These are phyloP conservation scores for Trametes maxima DNA, from an alignment of 768 basidiomycete genomes.

Conservation along the genomic window DNA sequence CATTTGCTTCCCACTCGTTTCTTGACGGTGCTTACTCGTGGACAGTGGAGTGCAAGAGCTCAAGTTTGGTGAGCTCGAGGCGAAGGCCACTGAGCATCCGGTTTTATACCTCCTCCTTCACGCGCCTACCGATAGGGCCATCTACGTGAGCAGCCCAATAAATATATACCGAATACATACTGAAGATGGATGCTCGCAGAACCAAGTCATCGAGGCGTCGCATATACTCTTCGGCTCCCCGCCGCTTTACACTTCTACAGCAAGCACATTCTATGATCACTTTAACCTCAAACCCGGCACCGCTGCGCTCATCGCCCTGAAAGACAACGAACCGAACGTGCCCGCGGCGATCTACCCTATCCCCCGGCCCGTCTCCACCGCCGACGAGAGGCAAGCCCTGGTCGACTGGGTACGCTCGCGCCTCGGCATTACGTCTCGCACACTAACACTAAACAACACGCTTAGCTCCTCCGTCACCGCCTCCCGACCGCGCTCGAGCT, in stretches of 20 bases:
- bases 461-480: constrained; percentile 48
- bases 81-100: constrained; percentile 45
- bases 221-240: constrained; percentile 52
- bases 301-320: constrained; percentile 64
- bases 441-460: neutral
- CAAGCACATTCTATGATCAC: constrained; percentile 36
- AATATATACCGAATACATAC: neutral
- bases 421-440: neutral
- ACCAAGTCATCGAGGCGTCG: constrained; percentile 57
- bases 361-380: constrained; percentile 6
- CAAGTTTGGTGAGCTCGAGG: constrained; percentile 45
- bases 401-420: constrained; percentile 26
- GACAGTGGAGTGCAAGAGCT: constrained; percentile 44
- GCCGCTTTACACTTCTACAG: constrained; percentile 47
- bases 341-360: constrained; percentile 49
- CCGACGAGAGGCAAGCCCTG: constrained; percentile 14
- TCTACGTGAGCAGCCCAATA: constrained; percentile 35
- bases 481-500: constrained; percentile 78
- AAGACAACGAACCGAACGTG: constrained; percentile 52
- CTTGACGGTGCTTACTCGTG: neutral
- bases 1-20: constrained; percentile 10
- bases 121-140: constrained; percentile 33
- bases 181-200: constrained; percentile 35
- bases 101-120: constrained; percentile 66
- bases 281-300: constrained; percentile 31